Conservation (phyloP, 179 eudicot species). For the Silene vulgaris region DNA sequence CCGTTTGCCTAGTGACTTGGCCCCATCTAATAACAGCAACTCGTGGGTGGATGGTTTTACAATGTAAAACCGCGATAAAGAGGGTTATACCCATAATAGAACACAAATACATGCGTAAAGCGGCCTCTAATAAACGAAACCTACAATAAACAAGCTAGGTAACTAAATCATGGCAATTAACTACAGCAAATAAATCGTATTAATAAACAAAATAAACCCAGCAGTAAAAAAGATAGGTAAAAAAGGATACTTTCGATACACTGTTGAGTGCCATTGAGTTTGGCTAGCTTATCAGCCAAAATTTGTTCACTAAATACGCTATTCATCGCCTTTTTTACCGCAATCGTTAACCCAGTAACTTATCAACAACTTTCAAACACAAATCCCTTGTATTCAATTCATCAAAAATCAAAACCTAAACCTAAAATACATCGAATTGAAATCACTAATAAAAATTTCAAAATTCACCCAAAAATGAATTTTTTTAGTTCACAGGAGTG, state of each 20-base stretch:
- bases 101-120: too few species aligned
- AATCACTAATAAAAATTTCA: background rate
- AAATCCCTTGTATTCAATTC: background rate
- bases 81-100: too few species aligned
- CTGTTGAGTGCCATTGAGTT: conserved; percentile 89
- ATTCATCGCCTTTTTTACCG: conserved; percentile 47
- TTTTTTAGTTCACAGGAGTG: too few species aligned
- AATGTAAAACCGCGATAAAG: too few species aligned
- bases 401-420: background rate
- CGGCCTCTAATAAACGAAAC: too few species aligned
- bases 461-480: background rate
- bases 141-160: too few species aligned
- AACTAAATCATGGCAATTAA: too few species aligned
- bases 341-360: background rate
- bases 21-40: too few species aligned
- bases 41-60: too few species aligned
- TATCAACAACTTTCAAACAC: background rate
- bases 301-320: conserved; percentile 81
- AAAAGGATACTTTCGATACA: conserved; percentile 93
- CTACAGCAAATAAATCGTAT: background rate
- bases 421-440: background rate
- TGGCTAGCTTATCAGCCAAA: conserved; percentile 91
- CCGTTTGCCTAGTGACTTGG: too few species aligned
- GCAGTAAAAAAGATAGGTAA: background rate
- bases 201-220: background rate